Evolutionary conservation across 169 alveolate genomes (phyloP).

Genomic region (Miamiensis avidus): DNA sequence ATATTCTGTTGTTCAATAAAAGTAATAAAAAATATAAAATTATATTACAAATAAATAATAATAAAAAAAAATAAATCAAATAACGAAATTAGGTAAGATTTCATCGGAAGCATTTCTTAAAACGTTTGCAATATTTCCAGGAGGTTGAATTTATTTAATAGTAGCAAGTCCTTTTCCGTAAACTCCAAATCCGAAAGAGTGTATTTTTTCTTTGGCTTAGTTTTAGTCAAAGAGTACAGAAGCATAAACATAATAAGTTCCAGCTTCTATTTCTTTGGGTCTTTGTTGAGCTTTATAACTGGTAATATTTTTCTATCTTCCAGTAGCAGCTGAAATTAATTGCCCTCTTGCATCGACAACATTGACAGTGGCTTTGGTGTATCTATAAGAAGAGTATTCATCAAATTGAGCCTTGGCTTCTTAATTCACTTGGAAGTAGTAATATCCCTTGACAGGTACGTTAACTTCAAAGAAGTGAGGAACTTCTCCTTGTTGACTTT

Average conservation of each 20-base stretch:
- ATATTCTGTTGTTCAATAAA: too few relatives aligned
- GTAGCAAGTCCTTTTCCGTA: not conserved
- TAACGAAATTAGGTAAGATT: not conserved
- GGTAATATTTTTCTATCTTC: not conserved
- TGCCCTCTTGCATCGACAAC: not conserved
- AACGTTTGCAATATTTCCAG: not conserved
- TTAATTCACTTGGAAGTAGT: not conserved
- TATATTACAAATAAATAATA: too few relatives aligned
- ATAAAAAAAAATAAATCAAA: not conserved
- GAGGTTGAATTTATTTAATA: not conserved
- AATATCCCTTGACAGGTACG: not conserved
- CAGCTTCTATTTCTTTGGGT: not conserved
- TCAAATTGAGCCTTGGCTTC: not conserved
- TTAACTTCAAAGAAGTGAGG: not conserved
- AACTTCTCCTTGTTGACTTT: slow-evolving; percentile 11
- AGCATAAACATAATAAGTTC: not conserved
- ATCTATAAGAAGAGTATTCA: not conserved
- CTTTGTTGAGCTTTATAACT: not conserved
- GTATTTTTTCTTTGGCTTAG: too few relatives aligned
- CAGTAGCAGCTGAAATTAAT: not conserved
- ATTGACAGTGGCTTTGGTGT: not conserved
- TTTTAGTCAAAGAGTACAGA: not conserved
- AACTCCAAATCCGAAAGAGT: not conserved
- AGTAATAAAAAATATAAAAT: too few relatives aligned
- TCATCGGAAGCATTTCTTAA: too few relatives aligned